Base-by-base conservation (phyloP, 352 stramenopile species). In the Pythium phragmiticola region DNA sequence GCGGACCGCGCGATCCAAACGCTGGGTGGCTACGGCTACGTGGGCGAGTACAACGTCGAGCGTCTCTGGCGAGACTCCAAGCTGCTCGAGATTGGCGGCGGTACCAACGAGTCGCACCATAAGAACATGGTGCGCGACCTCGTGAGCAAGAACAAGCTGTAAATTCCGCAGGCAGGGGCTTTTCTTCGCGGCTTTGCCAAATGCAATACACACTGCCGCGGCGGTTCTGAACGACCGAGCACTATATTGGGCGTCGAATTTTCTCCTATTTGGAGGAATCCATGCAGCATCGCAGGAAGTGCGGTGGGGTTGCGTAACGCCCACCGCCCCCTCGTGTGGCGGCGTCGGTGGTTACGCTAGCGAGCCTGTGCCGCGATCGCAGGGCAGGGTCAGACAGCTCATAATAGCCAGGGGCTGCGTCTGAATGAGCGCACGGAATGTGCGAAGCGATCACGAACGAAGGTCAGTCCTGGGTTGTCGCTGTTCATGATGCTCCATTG, bases 41-140 rank as follows among this genome's bases (percentile, higher is more conserved):
- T 98, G n/a, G 97, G 96, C 54, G 97, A 99, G 74, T 99, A 99
- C 76, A 94, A 92, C 61, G 97, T 99, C 12, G 97, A 99, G 82
- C 82, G 97, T 51, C 80, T 99, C 3, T 99, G 96, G 97, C 87
- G 97, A 60, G 98, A 99, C 89, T 92, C 97, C 13, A 99, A 99
- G 77, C 74, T 99, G 54, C 77, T 99, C n/a, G 98, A 99, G 82
- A 99, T 99, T 73, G 98, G 98, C 49, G 98, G 97, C 55, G 98
- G 98, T 55, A 99, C 97, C 23, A 98, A 98, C 67, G 97, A 99
- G 77, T 98, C 93, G 49, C 97, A 99, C 72, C 95, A 99, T 76
- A 99, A 99, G 78, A 99, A 99, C 75, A 99, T 99, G 93, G 88
- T 88, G 62, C 84, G 84, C 48, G 84, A 95, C 69, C 75, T 95